Evolutionary conservation across 2,329 filamentous ascomycete genomes (phyloP), one percentile per base, ranked within the genome.

Genomic region (Fusarium brachygibbosum): DNA sequence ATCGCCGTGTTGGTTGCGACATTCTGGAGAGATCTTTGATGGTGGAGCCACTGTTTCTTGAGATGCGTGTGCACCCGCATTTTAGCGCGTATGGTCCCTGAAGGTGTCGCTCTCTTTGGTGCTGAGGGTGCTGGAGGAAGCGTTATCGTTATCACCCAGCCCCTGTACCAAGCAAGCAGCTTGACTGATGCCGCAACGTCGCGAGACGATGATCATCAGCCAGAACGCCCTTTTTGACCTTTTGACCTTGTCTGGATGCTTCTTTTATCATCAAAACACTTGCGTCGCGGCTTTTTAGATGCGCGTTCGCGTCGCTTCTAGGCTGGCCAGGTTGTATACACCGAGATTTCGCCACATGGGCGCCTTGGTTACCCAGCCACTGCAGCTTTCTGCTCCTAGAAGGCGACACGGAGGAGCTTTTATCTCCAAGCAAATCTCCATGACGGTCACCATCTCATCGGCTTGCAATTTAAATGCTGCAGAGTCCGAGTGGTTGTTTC

Each of bases 381-480:
- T 41, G 60, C 58, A 64, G 59, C 71, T 74, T 60, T 65, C 57
- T 57, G 55, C 59, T 59, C 60, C 59, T 60, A 55, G 65, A 63
- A 73, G 71, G 70, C 68, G 57, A 55, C 59, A 57, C 57, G 51
- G 49, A 63, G 63, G 63, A 69, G 71, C 63, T 56, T 60, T 49
- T 57, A 68, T 69, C 61, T 68, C 70, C 66, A 70, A 65, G 69
- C 67, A 63, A 55, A 62, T 75, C 64, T 72, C 71, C 71, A 62
- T 53, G 66, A 63, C 57, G 61, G 69, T 59, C 60, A 66, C 73
- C 71, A 68, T 58, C 70, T 63, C 70, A 48, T 68, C 64, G 60
- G 70, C 71, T 72, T 53, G 73, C 73, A 75, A 75, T 75, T 75
- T 73, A 73, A 73, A 74, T 64, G 73, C 55, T 72, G 73, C 70